Percentiles rank a stretch among this genome's conserved stretches.
Conservation (phyloP, 1,284 basidiomycete genomes). For the Leccinum pallidistipes region DNA sequence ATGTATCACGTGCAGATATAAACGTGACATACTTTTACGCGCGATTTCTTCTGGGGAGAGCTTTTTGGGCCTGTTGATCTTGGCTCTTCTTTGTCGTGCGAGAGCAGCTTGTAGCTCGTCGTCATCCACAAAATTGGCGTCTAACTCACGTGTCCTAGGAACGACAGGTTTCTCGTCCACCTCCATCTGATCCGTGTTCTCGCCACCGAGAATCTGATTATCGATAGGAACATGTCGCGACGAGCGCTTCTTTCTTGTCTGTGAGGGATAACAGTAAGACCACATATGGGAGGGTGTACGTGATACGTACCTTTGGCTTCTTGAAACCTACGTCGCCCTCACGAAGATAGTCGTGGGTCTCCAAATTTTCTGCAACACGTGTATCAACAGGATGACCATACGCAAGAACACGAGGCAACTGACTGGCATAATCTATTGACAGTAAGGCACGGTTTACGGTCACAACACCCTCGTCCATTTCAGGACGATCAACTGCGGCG, state of each 20-base stretch:
- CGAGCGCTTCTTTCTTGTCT: conserved; percentile 91
- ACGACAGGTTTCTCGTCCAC: conserved; percentile 70
- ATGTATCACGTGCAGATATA: neutral
- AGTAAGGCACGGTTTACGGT: conserved; percentile 79
- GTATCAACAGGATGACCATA: conserved; percentile 11
- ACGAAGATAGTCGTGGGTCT: conserved; percentile 85
- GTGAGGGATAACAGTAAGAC: conserved; percentile 10
- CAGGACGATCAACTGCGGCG: conserved; percentile 42
- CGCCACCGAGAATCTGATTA: conserved; percentile 55
- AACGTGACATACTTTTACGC: conserved; percentile 61
- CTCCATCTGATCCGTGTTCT: conserved; percentile 64
- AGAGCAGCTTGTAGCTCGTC: conserved; percentile 96
- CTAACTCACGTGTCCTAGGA: conserved; percentile 65
- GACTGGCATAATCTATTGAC: conserved; percentile 90
- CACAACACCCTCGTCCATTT: conserved; percentile 58
- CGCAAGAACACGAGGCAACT: conserved; percentile 31
- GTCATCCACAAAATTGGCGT: conserved; percentile 94
- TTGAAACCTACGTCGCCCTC: conserved; percentile 94
- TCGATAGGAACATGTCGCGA: conserved; percentile 69
- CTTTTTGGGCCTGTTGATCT: conserved; percentile 78
- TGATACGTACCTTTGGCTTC: conserved; percentile 74
- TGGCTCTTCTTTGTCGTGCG: conserved; percentile 81
- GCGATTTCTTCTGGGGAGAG: conserved; percentile 86
- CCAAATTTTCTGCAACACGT: conserved; percentile 73
- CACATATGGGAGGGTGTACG: neutral